Percentiles rank a stretch among this genome's conserved stretches.
phyloP scores from a whole-genome alignment of 2,329 filamentous ascomycete species.

The Botrytis tulipae region DNA sequence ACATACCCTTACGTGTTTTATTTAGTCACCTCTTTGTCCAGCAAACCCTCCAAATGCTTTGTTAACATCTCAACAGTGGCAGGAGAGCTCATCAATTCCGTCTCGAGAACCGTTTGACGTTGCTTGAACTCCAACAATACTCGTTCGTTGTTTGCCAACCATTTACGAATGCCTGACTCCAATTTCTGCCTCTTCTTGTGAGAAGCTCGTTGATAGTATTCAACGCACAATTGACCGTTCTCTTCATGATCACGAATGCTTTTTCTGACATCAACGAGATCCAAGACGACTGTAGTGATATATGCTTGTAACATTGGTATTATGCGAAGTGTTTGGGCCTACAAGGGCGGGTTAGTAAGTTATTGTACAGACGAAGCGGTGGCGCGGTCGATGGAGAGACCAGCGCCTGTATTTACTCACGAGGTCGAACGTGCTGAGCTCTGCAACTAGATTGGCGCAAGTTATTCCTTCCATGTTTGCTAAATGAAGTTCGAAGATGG shows the following conservation, averaged over 20 bases:
- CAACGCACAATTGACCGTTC: not conserved
- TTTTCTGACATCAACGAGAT: no score
- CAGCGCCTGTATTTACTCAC: not conserved
- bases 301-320: no score
- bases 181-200: not conserved
- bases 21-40: not conserved
- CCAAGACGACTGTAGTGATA: no score
- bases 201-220: not conserved
- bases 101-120: no score
- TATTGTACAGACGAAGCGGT: not conserved
- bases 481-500: not conserved
- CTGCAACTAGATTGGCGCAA: accelerated
- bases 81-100: accelerated
- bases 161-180: not conserved
- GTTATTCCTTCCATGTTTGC: not conserved
- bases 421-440: accelerated
- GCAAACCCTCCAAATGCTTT: not conserved
- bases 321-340: not conserved
- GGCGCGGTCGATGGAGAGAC: no score
- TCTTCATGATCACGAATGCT: not conserved
- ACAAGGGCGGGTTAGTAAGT: accelerated
- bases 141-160: no score
- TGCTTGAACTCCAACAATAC: no score
- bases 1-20: not conserved
- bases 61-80: no score